These are phyloP conservation scores for Bryum argenteum DNA, from an alignment of 225 moss, liverwort and hornwort species.

Conservation along the genomic window DNA sequence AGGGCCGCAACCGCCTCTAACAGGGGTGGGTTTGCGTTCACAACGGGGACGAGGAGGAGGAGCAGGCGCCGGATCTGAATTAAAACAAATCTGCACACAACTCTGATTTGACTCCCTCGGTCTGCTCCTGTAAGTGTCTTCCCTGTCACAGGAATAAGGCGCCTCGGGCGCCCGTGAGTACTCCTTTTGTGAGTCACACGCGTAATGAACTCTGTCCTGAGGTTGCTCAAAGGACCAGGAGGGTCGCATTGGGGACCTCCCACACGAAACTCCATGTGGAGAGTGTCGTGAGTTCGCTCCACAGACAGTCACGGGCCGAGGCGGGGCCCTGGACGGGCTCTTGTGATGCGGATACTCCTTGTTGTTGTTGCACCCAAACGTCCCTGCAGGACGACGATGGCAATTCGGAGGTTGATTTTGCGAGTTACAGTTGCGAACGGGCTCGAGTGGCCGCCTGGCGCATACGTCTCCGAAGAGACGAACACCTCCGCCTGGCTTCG, in stretches of 20 bases:
- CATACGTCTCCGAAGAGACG: constrained; percentile 18
- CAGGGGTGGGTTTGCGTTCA: background rate
- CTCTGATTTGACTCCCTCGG: background rate
- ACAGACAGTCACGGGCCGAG: constrained; percentile 19
- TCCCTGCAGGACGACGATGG: constrained; percentile 28
- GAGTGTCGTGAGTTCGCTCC: constrained; percentile 10
- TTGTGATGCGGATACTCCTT: constrained; percentile 36
- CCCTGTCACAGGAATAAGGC: constrained; percentile 21
- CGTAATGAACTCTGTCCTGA: constrained; percentile 20
- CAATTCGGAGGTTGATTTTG: constrained; percentile 16
- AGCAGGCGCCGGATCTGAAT: constrained; percentile 20
- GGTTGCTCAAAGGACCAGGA: constrained; percentile 23
- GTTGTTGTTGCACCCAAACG: constrained; percentile 25
- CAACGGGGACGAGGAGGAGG: constrained; percentile 14
- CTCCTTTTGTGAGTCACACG: constrained; percentile 12
- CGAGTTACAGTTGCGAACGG: constrained; percentile 16
- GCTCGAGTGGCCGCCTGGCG: constrained; percentile 19
- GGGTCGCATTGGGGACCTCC: constrained; percentile 12
- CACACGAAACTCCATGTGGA: constrained; percentile 20
- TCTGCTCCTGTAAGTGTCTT: constrained; percentile 21
- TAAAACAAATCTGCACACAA: constrained; percentile 37
- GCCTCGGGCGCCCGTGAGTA: constrained; percentile 1
- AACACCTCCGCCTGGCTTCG: constrained; percentile 23
- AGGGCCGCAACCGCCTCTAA: constrained; percentile 22
- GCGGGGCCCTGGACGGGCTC: constrained; percentile 1